Conservation (phyloP, 2,329 filamentous ascomycete species). For the Epichloe baconii region DNA sequence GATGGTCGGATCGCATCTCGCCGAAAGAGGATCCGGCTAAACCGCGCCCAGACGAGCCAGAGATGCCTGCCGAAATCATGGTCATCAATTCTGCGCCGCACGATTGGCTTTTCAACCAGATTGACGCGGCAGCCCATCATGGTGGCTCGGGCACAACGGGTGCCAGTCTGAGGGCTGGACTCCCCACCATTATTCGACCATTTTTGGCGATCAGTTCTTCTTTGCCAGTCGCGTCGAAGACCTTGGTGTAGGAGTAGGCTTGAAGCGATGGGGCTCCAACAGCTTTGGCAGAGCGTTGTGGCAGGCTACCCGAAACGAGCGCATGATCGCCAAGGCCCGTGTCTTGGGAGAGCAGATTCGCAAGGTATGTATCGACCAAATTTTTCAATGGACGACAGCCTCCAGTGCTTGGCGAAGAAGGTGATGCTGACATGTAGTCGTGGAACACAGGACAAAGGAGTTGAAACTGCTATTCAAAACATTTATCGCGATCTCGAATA, state of each 20-base stretch:
- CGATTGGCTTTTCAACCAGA: slow-evolving; percentile 90
- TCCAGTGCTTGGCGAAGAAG: neutral
- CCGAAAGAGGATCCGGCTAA: slow-evolving; percentile 32
- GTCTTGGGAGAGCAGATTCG: slow-evolving; percentile 78
- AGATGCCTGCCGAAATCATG: slow-evolving; percentile 67
- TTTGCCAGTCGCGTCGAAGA: slow-evolving; percentile 85
- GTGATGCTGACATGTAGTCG: neutral
- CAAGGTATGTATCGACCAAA: slow-evolving; percentile 42
- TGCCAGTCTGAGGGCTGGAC: slow-evolving; percentile 76
- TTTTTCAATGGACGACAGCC: neutral
- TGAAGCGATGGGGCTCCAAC: slow-evolving; percentile 81
- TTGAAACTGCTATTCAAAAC: slow-evolving; percentile 78
- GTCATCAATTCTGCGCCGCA: slow-evolving; percentile 86
- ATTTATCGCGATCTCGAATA: slow-evolving; percentile 95
- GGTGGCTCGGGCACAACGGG: slow-evolving; percentile 92
- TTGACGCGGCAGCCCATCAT: slow-evolving; percentile 90
- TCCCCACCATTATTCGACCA: slow-evolving; percentile 88
- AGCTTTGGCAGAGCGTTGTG: slow-evolving; percentile 77
- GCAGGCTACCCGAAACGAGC: slow-evolving; percentile 79
- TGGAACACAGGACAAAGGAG: slow-evolving; percentile 62
- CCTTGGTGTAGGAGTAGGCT: slow-evolving; percentile 76
- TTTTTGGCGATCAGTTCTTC: slow-evolving; percentile 98
- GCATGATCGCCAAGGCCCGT: slow-evolving; percentile 80
- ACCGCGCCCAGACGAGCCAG: slow-evolving; percentile 45
- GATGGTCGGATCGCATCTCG: slow-evolving; percentile 74